Percentiles rank a stretch among this genome's conserved stretches.
phyloP scores from a whole-genome alignment of 2,329 filamentous ascomycete species.

The Ophiostoma ips region DNA sequence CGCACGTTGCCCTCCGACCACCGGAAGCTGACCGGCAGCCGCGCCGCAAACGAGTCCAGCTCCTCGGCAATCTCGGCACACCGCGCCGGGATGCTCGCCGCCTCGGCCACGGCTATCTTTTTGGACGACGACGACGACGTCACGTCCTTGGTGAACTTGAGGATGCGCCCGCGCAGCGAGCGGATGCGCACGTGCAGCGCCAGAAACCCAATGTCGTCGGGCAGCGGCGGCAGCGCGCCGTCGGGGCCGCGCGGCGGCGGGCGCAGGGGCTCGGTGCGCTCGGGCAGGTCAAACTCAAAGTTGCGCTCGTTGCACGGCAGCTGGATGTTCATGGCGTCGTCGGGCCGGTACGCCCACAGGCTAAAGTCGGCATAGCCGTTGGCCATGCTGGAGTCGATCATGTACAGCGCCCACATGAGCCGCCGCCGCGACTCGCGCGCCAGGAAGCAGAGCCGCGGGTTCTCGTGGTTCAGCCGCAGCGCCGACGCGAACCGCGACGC shows the following conservation, averaged over 20 bases:
- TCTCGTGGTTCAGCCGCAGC: slow-evolving; percentile 35
- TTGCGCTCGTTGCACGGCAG: slow-evolving; percentile 37
- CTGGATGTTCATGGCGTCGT: slow-evolving; percentile 28
- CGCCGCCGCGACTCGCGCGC: slow-evolving; percentile 30
- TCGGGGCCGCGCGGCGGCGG: slow-evolving; percentile 27
- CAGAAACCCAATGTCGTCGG: slow-evolving; percentile 40
- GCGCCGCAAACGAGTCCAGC: slow-evolving; percentile 35
- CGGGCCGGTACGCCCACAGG: slow-evolving; percentile 26
- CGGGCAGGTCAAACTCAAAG: slow-evolving; percentile 43
- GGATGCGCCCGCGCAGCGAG: slow-evolving; percentile 38
- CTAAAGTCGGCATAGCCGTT: slow-evolving; percentile 33
- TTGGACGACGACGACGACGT: neutral
- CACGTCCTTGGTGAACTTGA: slow-evolving; percentile 37
- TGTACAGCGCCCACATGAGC: slow-evolving; percentile 35
- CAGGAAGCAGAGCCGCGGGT: slow-evolving; percentile 28
- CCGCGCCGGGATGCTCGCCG: slow-evolving; percentile 24
- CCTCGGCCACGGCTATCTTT: neutral
- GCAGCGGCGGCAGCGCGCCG: slow-evolving; percentile 28
- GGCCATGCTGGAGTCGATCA: slow-evolving; percentile 33
- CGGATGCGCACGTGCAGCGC: slow-evolving; percentile 43
- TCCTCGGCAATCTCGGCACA: slow-evolving; percentile 33
- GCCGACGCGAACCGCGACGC: slow-evolving; percentile 35
- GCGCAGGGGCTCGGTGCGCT: slow-evolving; percentile 37
- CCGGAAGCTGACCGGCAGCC: slow-evolving; percentile 40
- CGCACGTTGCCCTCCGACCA: slow-evolving; percentile 43